Percentiles rank a stretch among this genome's conserved stretches.
phyloP scores from a whole-genome alignment of 208 protist species.

The Leishmania amazonensis region DNA sequence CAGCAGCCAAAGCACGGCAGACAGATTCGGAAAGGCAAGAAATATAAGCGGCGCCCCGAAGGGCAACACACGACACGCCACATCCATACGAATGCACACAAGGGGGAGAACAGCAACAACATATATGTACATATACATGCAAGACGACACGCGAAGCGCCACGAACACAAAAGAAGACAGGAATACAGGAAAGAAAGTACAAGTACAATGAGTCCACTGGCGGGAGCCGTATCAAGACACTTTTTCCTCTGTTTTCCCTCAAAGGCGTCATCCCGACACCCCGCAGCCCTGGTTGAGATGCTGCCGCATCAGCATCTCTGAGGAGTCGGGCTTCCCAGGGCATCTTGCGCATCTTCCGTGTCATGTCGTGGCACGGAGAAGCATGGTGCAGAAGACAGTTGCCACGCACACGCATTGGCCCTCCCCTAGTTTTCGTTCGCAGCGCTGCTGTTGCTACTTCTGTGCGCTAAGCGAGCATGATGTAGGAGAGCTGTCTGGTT shows the following conservation, averaged over 20 bases:
- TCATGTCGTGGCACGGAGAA: neutral
- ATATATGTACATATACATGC: neutral
- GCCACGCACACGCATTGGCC: neutral
- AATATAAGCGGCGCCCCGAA: neutral
- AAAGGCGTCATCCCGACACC: neutral
- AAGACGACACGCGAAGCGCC: neutral
- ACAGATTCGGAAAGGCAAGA: neutral
- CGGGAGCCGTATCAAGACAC: neutral
- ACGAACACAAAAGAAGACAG: neutral
- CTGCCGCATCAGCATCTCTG: neutral
- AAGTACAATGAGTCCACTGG: neutral
- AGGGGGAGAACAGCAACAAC: neutral
- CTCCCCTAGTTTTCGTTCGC: neutral
- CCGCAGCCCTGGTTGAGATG: neutral
- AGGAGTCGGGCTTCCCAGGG: neutral
- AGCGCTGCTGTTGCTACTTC: neutral
- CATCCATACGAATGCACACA: neutral
- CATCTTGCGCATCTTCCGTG: neutral
- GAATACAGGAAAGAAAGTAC: neutral
- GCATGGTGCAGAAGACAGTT: neutral
- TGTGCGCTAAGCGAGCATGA: neutral
- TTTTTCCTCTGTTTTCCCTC: neutral
- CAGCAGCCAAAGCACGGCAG: neutral
- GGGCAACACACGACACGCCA: neutral
- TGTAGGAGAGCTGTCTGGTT: neutral